A percentile compares a stretch with the other conserved stretches of the same genome.
Evolutionary conservation across 1,284 basidiomycete genomes (phyloP).

Genomic region (Grifola frondosa): DNA sequence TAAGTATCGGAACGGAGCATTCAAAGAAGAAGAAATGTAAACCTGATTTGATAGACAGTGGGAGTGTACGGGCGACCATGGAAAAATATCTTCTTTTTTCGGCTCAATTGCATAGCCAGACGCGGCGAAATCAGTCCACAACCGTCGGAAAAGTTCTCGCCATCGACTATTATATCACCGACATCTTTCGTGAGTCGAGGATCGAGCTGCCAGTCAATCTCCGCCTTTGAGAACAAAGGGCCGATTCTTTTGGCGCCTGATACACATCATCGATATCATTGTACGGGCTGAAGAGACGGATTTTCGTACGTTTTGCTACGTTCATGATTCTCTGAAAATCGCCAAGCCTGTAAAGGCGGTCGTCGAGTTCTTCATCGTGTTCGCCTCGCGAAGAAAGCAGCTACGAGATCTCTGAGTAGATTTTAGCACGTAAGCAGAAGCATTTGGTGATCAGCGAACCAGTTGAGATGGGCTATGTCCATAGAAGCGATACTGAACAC

Average conservation of each 20-base stretch:
- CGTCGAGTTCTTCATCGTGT: slow-evolving; percentile 55
- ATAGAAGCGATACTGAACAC: slow-evolving; percentile 62
- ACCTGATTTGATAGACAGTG: slow-evolving; percentile 63
- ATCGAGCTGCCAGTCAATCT: slow-evolving; percentile 54
- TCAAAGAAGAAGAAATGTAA: slow-evolving; percentile 4
- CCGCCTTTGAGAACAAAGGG: slow-evolving; percentile 60
- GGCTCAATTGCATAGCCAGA: slow-evolving; percentile 51
- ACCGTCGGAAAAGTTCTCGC: slow-evolving; percentile 64
- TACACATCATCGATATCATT: not conserved
- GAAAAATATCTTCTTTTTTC: slow-evolving; percentile 52
- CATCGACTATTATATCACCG: slow-evolving; percentile 52
- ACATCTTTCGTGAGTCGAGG: slow-evolving; percentile 52
- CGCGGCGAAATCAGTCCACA: slow-evolving; percentile 60
- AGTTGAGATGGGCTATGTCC: slow-evolving; percentile 69
- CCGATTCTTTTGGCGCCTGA: slow-evolving; percentile 67
- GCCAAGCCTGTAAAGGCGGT: slow-evolving; percentile 52
- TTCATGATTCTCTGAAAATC: slow-evolving; percentile 61
- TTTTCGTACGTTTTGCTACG: slow-evolving; percentile 53
- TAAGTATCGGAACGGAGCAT: not conserved
- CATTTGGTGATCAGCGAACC: slow-evolving; percentile 32
- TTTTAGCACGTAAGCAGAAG: not conserved
- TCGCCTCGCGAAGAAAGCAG: slow-evolving; percentile 57
- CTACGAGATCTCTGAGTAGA: slow-evolving; percentile 51
- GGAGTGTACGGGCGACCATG: slow-evolving; percentile 57
- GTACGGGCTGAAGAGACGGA: not conserved